A percentile compares a stretch with the other conserved stretches of the same genome.
These are phyloP conservation scores for Fusarium sublunatum DNA, from an alignment of 2,329 filamentous ascomycete genomes.

Conservation along the genomic window DNA sequence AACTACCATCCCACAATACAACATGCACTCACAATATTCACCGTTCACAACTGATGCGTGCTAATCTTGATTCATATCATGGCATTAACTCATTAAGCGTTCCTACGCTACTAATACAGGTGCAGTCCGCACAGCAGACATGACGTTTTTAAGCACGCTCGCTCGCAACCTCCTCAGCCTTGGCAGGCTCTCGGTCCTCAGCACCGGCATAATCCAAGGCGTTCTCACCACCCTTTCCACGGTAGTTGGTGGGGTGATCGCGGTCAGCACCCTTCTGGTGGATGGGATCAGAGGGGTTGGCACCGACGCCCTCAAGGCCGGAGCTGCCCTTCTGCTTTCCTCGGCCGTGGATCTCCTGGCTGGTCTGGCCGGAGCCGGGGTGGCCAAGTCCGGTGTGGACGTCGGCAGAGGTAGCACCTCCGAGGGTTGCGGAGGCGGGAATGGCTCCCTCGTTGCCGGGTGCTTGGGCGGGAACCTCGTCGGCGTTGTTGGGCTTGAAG, in stretches of 20 bases:
- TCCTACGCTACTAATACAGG: slow-evolving; percentile 20
- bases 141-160: slow-evolving; percentile 28
- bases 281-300: slow-evolving; percentile 46
- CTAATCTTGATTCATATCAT: slow-evolving; percentile 8
- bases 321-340: slow-evolving; percentile 51
- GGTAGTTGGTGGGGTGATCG: slow-evolving; percentile 40
- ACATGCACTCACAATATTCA: not conserved
- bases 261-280: slow-evolving; percentile 48
- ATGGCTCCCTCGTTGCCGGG: slow-evolving; percentile 44
- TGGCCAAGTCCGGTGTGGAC: slow-evolving; percentile 58
- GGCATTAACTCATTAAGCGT: slow-evolving; percentile 32
- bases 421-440: slow-evolving; percentile 53
- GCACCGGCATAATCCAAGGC: slow-evolving; percentile 36
- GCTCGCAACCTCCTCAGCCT: slow-evolving; percentile 41
- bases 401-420: slow-evolving; percentile 58
- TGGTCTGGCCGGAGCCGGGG: slow-evolving; percentile 57
- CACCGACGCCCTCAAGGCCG: slow-evolving; percentile 56
- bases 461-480: slow-evolving; percentile 53
- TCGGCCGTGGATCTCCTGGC: slow-evolving; percentile 54
- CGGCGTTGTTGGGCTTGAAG: slow-evolving; percentile 54
- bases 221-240: slow-evolving; percentile 28
- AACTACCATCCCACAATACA: not conserved
- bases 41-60: not conserved
- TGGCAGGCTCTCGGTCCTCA: slow-evolving; percentile 36
- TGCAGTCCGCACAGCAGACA: slow-evolving; percentile 6